Evolutionary conservation across 495 filamentous ascomycete genomes (phyloP), one percentile per base, ranked within the genome.

Genomic region (Paragyromitra xinjiangensis): DNA sequence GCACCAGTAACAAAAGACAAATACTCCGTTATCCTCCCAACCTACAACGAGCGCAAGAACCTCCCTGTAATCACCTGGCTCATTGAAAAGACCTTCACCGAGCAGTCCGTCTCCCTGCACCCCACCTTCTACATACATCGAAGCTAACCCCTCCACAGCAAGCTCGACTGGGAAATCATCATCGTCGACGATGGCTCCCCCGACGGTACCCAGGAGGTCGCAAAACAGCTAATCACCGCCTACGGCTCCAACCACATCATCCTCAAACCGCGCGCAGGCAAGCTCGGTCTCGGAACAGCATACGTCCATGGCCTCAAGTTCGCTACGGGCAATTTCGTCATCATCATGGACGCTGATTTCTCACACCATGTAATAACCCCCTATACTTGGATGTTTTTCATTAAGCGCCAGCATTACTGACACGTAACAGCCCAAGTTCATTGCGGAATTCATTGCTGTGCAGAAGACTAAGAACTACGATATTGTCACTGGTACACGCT

Each of bases 331-430:
- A 97, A 94, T 87, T 98, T 89, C 84, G 91, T 99, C 72, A 93
- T 99, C 87, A 99, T 99, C 87, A 98, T 99, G 95, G 95, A 99
- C 86, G 95, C 95, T 84, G 95, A 99, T 85, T 99, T 99, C 89
- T 92, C 90, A 82, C 96, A 99, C 87, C 95, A 99, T 85, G 85
- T 85, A 75, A 84, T 80, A 19, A 16, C 40, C 48, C 44, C n/a
- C 40, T 44, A 37, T 61, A 34, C 29, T 29, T n/a, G 16, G 3
- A 6, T 7, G 11, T 39, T 39, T 8, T 34, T 9, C 26, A 11
- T 56, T 56, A 56, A 8, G 56, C 11, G 29, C 56, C 56, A 68
- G 40, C 58, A n/a, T 24, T 71, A 39, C 45, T 63, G 22, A 78
- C 24, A 12, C 9, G 29, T 16, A 7, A 34, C 14, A 81, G 80